phyloP scores from a whole-genome alignment of 306 rosid species.

The Cucumis melo region DNA sequence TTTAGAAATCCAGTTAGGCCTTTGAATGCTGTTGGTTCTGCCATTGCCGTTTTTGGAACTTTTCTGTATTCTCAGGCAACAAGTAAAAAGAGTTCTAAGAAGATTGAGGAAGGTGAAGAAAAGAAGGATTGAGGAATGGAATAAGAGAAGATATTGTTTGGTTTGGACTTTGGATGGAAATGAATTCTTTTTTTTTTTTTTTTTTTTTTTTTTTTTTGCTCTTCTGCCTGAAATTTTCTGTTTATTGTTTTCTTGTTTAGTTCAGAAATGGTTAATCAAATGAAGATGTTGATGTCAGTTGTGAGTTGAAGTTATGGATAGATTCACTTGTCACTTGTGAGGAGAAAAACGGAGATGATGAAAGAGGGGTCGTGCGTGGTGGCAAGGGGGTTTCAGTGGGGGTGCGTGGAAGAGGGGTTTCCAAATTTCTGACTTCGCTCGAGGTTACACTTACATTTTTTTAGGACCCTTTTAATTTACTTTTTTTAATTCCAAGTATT shows the following conservation, averaged over 20 bases:
- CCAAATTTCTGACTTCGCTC: too few relatives aligned
- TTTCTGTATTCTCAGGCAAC: constrained; percentile 81
- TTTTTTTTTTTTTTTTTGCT: too few relatives aligned
- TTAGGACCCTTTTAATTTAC: too few relatives aligned
- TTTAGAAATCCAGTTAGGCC: constrained; percentile 82
- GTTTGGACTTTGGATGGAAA: not conserved
- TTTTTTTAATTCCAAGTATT: too few relatives aligned
- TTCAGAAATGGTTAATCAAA: not conserved
- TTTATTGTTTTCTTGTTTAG: not conserved
- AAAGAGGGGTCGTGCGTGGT: too few relatives aligned
- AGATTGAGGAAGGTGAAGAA: constrained; percentile 44
- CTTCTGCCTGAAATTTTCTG: too few relatives aligned
- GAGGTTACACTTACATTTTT: too few relatives aligned
- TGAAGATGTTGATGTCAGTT: not conserved
- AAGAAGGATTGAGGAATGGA: constrained; percentile 29
- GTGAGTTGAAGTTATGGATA: too few relatives aligned
- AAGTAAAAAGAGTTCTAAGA: constrained; percentile 32
- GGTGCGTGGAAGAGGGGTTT: too few relatives aligned
- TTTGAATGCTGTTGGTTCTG: constrained; percentile 86
- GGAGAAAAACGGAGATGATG: too few relatives aligned
- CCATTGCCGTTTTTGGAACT: constrained; percentile 79
- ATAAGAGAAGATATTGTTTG: not conserved
- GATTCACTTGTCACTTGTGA: too few relatives aligned
- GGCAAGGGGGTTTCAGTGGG: too few relatives aligned
- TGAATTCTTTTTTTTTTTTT: not conserved